These are phyloP conservation scores for Xylariomycetidae sp. DNA, from an alignment of 2,329 filamentous ascomycete genomes.

Conservation along the genomic window DNA sequence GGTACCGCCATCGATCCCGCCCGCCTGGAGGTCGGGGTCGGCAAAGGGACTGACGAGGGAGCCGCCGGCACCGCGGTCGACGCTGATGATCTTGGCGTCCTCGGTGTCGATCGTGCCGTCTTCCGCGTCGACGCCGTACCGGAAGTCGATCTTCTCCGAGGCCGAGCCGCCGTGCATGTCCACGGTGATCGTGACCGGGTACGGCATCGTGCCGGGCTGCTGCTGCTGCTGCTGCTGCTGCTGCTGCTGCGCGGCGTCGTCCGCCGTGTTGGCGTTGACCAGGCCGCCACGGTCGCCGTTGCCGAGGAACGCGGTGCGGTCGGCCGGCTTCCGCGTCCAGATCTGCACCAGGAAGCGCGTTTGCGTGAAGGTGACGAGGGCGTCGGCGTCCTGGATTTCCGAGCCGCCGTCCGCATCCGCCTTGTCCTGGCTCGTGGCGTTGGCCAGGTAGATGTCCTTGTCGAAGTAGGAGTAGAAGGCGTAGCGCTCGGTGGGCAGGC, in stretches of 20 bases:
- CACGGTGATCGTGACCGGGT: conserved; percentile 53
- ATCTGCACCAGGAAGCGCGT: conserved; percentile 60
- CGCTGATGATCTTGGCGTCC: conserved; percentile 39
- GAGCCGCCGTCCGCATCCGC: conserved; percentile 52
- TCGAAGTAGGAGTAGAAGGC: conserved; percentile 92
- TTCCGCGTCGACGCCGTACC: conserved; percentile 40
- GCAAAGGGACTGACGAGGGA: conserved; percentile 45
- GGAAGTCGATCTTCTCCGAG: conserved; percentile 47
- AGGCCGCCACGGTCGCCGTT: conserved; percentile 14
- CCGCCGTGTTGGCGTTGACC: conserved; percentile 7
- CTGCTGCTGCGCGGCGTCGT: conserved; percentile 8
- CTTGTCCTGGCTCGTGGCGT: conserved; percentile 21
- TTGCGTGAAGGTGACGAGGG: conserved; percentile 52
- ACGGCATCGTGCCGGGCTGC: conserved; percentile 55
- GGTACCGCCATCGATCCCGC: conserved; percentile 57
- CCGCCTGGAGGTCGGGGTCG: conserved; percentile 38
- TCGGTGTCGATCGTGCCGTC: conserved; percentile 37
- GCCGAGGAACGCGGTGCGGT: conserved; percentile 35
- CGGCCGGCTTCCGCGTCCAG: conserved; percentile 50
- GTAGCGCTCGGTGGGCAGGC: conserved; percentile 75
- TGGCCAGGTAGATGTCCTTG: conserved; percentile 71
- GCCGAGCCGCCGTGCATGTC: conserved; percentile 58
- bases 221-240: conserved; percentile 18
- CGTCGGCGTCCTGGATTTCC: conserved; percentile 44
- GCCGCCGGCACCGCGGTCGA: conserved; percentile 46